These are phyloP conservation scores for Cladophialophora yegresii DNA, from an alignment of 2,329 filamentous ascomycete genomes.

Conservation along the genomic window DNA sequence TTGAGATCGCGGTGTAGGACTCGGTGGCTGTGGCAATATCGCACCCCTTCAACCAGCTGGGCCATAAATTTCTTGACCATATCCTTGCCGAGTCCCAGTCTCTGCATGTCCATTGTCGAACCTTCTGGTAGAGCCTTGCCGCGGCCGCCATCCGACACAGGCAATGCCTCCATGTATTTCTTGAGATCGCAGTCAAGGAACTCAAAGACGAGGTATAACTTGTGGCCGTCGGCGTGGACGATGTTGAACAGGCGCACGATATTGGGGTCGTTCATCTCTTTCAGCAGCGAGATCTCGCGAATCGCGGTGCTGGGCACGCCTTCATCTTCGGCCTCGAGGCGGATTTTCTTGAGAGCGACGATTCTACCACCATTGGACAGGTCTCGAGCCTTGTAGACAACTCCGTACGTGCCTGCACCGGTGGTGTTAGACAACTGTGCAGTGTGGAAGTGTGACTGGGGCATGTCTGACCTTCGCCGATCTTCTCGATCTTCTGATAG, in stretches of 20 bases:
- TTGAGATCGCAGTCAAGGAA: slow-evolving; percentile 90
- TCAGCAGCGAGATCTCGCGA: slow-evolving; percentile 88
- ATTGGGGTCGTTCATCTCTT: slow-evolving; percentile 91
- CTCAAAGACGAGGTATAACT: slow-evolving; percentile 90
- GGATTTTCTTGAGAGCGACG: slow-evolving; percentile 92
- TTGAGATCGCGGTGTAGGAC: slow-evolving; percentile 87
- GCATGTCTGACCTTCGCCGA: slow-evolving; percentile 75
- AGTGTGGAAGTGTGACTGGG: not conserved
- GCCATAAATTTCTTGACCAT: slow-evolving; percentile 94
- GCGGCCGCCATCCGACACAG: slow-evolving; percentile 78
- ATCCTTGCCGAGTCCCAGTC: slow-evolving; percentile 71
- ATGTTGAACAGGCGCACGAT: slow-evolving; percentile 89
- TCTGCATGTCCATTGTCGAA: slow-evolving; percentile 62
- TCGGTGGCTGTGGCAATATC: slow-evolving; percentile 86
- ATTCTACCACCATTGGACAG: slow-evolving; percentile 79
- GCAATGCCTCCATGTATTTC: slow-evolving; percentile 93
- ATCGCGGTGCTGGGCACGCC: slow-evolving; percentile 91
- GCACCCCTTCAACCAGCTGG: slow-evolving; percentile 79
- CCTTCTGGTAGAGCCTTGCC: slow-evolving; percentile 84
- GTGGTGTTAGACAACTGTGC: slow-evolving; percentile 1
- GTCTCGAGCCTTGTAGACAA: slow-evolving; percentile 92
- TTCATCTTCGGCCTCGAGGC: slow-evolving; percentile 91
- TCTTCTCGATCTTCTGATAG: slow-evolving; percentile 95
- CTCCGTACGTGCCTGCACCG: slow-evolving; percentile 78
- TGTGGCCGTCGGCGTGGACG: slow-evolving; percentile 90